Evolutionary conservation across 805 yeast species (phyloP).

Genomic region (Komagataella pseudopastoris): DNA sequence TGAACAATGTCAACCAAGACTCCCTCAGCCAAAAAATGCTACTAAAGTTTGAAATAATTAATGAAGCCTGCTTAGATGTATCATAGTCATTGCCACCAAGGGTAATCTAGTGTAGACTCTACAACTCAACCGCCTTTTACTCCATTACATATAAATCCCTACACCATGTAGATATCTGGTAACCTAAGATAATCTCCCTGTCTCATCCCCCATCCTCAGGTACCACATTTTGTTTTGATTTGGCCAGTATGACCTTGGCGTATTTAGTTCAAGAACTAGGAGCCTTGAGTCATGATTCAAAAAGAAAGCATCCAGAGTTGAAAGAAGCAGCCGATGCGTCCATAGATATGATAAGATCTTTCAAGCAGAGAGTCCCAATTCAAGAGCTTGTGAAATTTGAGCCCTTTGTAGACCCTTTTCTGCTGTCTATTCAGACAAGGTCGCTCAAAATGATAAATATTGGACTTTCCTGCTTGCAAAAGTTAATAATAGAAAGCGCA

Average conservation of each 20-base stretch:
- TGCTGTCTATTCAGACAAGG: not conserved
- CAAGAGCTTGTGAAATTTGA: not conserved
- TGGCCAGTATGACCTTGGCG: not conserved
- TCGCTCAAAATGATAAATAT: not conserved
- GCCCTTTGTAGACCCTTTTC: not conserved
- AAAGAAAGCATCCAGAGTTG: conserved; percentile 57
- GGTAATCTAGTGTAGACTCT: not conserved
- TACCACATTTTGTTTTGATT: too few relatives aligned
- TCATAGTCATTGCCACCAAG: not conserved
- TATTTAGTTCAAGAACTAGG: conserved; percentile 30
- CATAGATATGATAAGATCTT: conserved; percentile 24
- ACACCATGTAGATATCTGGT: not conserved
- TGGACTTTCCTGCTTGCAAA: not conserved
- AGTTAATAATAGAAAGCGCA: not conserved
- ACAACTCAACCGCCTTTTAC: not conserved
- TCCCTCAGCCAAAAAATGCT: too few relatives aligned
- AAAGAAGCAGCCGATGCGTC: conserved; percentile 41
- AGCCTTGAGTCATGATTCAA: conserved; percentile 51
- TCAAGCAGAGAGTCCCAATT: not conserved
- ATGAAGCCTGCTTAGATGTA: too few relatives aligned
- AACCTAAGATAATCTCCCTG: not conserved
- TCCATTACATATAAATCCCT: not conserved
- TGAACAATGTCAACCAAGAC: too few relatives aligned
- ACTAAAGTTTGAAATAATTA: too few relatives aligned
- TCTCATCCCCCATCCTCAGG: not conserved